Base-by-base conservation (phyloP, 306 rosid genomes). In the Cucurbita pepo region DNA sequence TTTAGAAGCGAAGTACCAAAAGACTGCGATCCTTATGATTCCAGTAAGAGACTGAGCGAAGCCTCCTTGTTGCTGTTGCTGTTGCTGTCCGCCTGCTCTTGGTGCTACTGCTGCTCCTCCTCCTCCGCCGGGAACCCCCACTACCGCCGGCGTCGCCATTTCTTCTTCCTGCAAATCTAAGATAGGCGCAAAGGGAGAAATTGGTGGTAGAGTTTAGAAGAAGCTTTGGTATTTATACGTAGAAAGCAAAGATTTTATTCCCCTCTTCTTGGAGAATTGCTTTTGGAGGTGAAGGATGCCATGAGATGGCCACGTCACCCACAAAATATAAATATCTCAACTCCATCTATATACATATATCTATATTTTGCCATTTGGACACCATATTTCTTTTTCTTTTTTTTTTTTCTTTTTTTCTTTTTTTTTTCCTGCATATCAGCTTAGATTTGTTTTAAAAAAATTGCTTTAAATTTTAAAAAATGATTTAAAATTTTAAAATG, bases 1-100 rank as follows among this genome's bases (percentile, higher is more conserved):
- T 75, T 94, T 94, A 70, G 99, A 89, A 52, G 99, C 99, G 86
- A 94, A 94, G 70, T 94, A 94, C 99, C 99, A 94, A 65, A 94
- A 87, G 37, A 94, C 96, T 5, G 91, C 99, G 79, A 94, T 89
- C 77, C 99, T 84, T 5, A 94, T 94, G 69, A 94, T 84, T 71
- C 97, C 97, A 10, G 92, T 84, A 57, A 94, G 34, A 25, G 79
- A 75, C 63, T 81, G 80, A 8, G 84, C 83, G 43, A 94, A 82
- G 0, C 97, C 97, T 14, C 94, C 91, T 56, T 75, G 82, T 47
- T 79, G 82, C 67, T 73, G 76, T 30, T 74, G 84, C 12, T 45
- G 73, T 69, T 69, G 73, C 8, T 43, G 47, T 8, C 9, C 7
- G 67, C 57, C 43, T 44, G 93, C 34, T 86, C 74, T 60, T 7